These are phyloP conservation scores for Termitomyces sp. DNA, from an alignment of 768 basidiomycete species.

Conservation along the genomic window DNA sequence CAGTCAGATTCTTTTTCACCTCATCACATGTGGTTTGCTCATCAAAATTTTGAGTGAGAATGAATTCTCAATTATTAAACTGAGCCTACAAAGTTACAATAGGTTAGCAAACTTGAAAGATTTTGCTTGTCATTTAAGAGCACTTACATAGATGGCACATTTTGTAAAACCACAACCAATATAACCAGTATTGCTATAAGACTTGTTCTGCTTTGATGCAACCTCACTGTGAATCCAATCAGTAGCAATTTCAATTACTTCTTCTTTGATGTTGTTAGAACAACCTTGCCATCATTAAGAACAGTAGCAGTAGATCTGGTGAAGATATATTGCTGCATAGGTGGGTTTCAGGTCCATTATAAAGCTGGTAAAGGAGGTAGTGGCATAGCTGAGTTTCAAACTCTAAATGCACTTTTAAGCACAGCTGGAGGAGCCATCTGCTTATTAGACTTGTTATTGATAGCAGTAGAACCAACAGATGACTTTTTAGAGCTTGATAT, in stretches of 20 bases:
- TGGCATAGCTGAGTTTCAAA: background rate
- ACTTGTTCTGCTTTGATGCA: background rate
- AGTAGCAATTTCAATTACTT: slow-evolving; percentile 4
- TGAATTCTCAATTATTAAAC: slow-evolving; percentile 15
- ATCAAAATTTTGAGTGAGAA: slow-evolving; percentile 13
- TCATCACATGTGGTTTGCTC: background rate
- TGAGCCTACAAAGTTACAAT: slow-evolving; percentile 4
- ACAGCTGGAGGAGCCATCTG: background rate
- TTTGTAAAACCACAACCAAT: slow-evolving; percentile 19
- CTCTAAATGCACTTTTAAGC: slow-evolving; percentile 1
- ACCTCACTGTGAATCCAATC: background rate
- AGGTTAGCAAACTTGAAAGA: too few relatives aligned
- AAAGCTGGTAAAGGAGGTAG: too few relatives aligned
- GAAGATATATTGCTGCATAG: background rate
- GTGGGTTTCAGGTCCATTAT: background rate
- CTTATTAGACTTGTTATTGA: too few relatives aligned
- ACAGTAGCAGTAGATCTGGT: background rate
- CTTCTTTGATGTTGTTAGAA: background rate
- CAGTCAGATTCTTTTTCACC: slow-evolving; percentile 8
- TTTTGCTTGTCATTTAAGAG: background rate
- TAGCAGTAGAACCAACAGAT: background rate
- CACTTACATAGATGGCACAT: slow-evolving; percentile 19
- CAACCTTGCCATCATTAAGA: background rate
- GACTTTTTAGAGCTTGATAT: background rate
- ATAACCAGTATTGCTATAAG: background rate